phyloP scores from a whole-genome alignment of 2,329 filamentous ascomycete genomes.

The Clonostachys rosea region DNA sequence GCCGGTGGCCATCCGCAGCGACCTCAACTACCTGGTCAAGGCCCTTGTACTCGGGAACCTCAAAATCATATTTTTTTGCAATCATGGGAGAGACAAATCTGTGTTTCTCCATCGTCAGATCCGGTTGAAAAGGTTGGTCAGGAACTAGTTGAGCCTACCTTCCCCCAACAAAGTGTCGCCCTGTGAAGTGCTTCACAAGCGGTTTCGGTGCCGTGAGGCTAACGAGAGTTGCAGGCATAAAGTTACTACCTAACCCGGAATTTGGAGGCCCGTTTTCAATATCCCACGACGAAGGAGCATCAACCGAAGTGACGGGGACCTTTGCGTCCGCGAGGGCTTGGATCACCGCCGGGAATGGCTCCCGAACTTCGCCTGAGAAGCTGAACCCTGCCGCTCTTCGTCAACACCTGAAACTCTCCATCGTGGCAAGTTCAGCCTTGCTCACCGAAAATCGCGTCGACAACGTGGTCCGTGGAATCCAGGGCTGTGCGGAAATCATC shows the following conservation, averaged over 20 bases:
- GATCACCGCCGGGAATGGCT: conserved; percentile 84
- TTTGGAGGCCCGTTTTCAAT: conserved; percentile 81
- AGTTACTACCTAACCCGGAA: conserved; percentile 72
- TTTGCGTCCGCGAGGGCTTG: conserved; percentile 66
- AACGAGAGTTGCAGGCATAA: conserved; percentile 76
- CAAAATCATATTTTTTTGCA: conserved; percentile 80
- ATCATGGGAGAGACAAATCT: conserved; percentile 77
- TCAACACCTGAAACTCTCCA: neutral
- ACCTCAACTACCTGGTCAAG: conserved; percentile 88
- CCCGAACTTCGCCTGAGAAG: conserved; percentile 87
- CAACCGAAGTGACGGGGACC: conserved; percentile 79
- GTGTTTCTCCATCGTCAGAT: conserved; percentile 6
- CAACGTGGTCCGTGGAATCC: conserved; percentile 67
- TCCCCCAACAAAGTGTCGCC: conserved; percentile 88
- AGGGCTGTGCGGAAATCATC: conserved; percentile 71
- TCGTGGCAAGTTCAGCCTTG: conserved; percentile 4
- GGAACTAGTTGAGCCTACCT: conserved; percentile 42
- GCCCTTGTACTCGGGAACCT: conserved; percentile 78
- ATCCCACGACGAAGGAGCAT: conserved; percentile 92
- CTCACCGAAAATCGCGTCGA: conserved; percentile 89
- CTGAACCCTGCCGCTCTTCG: conserved; percentile 62
- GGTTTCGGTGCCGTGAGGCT: conserved; percentile 94
- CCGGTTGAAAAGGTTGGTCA: neutral
- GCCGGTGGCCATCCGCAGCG: conserved; percentile 39
- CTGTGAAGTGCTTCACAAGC: conserved; percentile 75